Evolutionary conservation across 2,329 filamentous ascomycete species (phyloP).

Genomic region (Apiospora koreana): DNA sequence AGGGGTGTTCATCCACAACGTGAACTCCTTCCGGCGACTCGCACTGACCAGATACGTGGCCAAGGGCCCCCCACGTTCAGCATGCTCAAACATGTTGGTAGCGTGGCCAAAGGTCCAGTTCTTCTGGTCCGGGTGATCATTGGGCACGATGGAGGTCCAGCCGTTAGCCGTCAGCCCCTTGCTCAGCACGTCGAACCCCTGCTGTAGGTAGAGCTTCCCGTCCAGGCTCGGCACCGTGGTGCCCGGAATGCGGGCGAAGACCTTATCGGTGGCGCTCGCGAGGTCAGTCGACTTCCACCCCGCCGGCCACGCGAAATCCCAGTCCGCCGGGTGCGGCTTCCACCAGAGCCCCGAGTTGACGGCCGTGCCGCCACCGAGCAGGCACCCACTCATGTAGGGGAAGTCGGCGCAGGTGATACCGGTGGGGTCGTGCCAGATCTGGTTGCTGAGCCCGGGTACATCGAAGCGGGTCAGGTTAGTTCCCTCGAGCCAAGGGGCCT

Average conservation of each 20-base stretch:
- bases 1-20: slow-evolving; percentile 65
- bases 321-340: slow-evolving; percentile 66
- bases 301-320: slow-evolving; percentile 70
- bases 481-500: slow-evolving; percentile 61
- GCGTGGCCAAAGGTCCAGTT: slow-evolving; percentile 65
- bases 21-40: slow-evolving; percentile 62
- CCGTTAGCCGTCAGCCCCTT: slow-evolving; percentile 59
- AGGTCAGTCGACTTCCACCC: slow-evolving; percentile 72
- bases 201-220: slow-evolving; percentile 65
- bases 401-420: slow-evolving; percentile 69
- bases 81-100: slow-evolving; percentile 67
- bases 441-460: slow-evolving; percentile 69
- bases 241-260: slow-evolving; percentile 71
- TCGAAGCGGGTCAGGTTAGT: slow-evolving; percentile 70
- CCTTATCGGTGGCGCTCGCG: slow-evolving; percentile 56
- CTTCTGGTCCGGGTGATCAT: slow-evolving; percentile 62
- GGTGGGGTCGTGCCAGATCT: slow-evolving; percentile 65
- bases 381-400: slow-evolving; percentile 73
- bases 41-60: slow-evolving; percentile 70
- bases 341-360: slow-evolving; percentile 72
- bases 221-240: slow-evolving; percentile 67
- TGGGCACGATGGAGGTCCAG: slow-evolving; percentile 64
- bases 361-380: slow-evolving; percentile 67
- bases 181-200: slow-evolving; percentile 64
- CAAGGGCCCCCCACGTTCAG: slow-evolving; percentile 69